Evolutionary conservation across 2,329 filamentous ascomycete species (phyloP).

Genomic region (Diaporthe velutina): DNA sequence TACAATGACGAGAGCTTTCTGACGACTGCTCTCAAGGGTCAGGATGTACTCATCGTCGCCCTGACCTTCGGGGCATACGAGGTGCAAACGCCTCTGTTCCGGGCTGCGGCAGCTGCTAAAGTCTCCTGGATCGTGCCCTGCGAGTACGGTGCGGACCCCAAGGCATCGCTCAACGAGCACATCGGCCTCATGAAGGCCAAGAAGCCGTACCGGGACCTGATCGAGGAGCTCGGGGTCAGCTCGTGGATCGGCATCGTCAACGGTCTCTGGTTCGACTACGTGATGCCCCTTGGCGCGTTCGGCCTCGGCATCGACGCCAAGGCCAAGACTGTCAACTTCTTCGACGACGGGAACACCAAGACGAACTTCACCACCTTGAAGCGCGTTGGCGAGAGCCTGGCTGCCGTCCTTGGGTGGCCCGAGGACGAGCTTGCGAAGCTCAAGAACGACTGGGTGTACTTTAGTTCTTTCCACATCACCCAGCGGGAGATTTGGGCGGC

Average conservation of each 20-base stretch:
- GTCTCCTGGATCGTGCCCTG: conserved; percentile 49
- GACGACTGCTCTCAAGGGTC: not conserved
- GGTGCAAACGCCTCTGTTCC: conserved; percentile 42
- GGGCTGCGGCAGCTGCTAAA: conserved; percentile 49
- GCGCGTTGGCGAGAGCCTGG: conserved; percentile 51
- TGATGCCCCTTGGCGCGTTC: conserved; percentile 44
- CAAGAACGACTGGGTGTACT: conserved; percentile 49
- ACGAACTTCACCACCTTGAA: conserved; percentile 48
- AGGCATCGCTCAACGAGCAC: conserved; percentile 40
- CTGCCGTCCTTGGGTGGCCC: conserved; percentile 50
- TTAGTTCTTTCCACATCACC: conserved; percentile 52
- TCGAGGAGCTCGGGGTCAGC: conserved; percentile 48
- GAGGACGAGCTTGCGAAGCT: conserved; percentile 46
- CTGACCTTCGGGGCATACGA: not conserved
- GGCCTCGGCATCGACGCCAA: conserved; percentile 49
- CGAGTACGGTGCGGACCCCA: conserved; percentile 49
- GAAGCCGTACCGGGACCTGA: conserved; percentile 44
- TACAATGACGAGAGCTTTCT: conserved; percentile 11
- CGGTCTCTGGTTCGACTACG: conserved; percentile 52
- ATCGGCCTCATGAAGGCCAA: conserved; percentile 45
- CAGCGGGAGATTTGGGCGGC: conserved; percentile 51
- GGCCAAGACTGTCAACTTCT: conserved; percentile 47
- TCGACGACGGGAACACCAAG: conserved; percentile 47
- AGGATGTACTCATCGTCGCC: not conserved
- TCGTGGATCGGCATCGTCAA: conserved; percentile 50